A percentile compares a stretch with the other conserved stretches of the same genome.
Conservation (phyloP, 2,329 filamentous ascomycete genomes). For the Trichoderma afroharzianum region DNA sequence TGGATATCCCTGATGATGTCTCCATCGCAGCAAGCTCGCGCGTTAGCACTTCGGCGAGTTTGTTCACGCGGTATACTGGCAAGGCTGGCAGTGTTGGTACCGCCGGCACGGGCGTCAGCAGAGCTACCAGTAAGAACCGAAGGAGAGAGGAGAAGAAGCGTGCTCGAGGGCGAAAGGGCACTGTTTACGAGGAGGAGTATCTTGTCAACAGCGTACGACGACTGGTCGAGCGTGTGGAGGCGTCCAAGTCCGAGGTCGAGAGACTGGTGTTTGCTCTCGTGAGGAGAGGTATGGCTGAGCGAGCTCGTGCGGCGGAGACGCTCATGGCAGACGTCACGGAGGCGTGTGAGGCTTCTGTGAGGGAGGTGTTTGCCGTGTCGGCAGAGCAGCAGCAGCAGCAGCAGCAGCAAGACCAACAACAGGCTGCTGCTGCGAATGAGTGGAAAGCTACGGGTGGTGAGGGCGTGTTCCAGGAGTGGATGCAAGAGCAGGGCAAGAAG, state of each 20-base stretch:
- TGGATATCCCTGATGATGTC: conserved; percentile 84
- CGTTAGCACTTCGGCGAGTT: conserved; percentile 74
- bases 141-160: conserved; percentile 91
- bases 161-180: conserved; percentile 90
- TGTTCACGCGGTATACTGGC: conserved; percentile 91
- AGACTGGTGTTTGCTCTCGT: conserved; percentile 73
- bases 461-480: conserved; percentile 49
- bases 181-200: conserved; percentile 97
- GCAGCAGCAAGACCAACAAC: conserved; percentile 19
- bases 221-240: conserved; percentile 77
- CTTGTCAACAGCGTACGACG: conserved; percentile 82
- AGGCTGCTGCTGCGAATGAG: conserved; percentile 19
- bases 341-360: conserved; percentile 62
- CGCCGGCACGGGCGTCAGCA: conserved; percentile 66
- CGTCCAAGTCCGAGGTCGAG: conserved; percentile 66
- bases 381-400: conserved; percentile 22
- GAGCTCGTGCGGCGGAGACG: conserved; percentile 72
- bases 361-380: conserved; percentile 59
- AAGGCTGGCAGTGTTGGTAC: conserved; percentile 62
- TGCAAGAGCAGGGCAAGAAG: conserved; percentile 43
- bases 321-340: conserved; percentile 71
- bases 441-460: conserved; percentile 46
- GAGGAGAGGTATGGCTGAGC: conserved; percentile 80
- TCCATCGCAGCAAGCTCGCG: conserved; percentile 81
- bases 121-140: conserved; percentile 83